Conservation (phyloP, 1,284 basidiomycete genomes). For the Pseudozyma thailandica region DNA sequence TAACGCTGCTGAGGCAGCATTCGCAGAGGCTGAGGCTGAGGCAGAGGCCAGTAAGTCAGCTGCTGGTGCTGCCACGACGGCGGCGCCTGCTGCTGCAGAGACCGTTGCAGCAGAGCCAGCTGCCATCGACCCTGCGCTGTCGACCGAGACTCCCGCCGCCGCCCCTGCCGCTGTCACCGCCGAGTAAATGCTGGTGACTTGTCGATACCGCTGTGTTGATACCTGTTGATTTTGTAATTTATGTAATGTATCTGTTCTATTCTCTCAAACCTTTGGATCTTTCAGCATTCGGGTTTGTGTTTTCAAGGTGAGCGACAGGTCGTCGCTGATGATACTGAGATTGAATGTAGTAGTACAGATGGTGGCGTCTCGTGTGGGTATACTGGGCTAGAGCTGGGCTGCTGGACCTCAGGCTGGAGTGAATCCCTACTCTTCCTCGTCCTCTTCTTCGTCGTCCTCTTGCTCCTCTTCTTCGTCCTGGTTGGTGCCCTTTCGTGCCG, state of each 20-base stretch:
- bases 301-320: background rate
- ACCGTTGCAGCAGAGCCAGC: conserved; percentile 2
- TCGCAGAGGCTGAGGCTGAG: conserved; percentile 2
- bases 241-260: conserved; percentile 23
- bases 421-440: conserved; percentile 3
- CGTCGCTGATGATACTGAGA: background rate
- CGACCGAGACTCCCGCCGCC: conserved; percentile 9
- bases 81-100: background rate
- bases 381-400: background rate
- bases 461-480: conserved; percentile 23
- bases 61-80: conserved; percentile 4
- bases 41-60: background rate
- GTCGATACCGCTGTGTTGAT: background rate
- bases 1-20: background rate
- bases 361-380: conserved; percentile 1
- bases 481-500: background rate
- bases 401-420: background rate
- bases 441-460: conserved; percentile 22
- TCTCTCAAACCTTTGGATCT: background rate
- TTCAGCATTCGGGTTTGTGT: background rate
- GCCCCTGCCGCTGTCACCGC: conserved; percentile 19
- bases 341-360: conserved; percentile 5
- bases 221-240: conserved; percentile 13
- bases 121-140: conserved; percentile 37
- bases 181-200: background rate